These are phyloP conservation scores for Tulasnella calospora DNA, from an alignment of 768 basidiomycete genomes.

Conservation along the genomic window DNA sequence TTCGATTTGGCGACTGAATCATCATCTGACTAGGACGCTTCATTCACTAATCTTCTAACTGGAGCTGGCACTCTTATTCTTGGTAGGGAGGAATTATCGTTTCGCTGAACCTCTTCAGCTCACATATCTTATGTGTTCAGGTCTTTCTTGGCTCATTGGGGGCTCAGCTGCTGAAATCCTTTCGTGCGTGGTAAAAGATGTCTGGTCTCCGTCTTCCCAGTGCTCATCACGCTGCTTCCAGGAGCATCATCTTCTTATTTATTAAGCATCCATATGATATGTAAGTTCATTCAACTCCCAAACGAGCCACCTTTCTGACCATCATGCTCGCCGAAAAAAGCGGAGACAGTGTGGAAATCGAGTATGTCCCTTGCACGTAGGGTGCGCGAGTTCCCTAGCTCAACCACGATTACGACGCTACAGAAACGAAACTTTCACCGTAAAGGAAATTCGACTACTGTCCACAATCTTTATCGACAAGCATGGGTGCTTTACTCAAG, in stretches of 20 bases:
- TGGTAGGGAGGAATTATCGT: slow-evolving; percentile 34
- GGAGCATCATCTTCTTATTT: slow-evolving; percentile 87
- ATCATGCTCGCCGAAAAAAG: slow-evolving; percentile 55
- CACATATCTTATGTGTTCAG: slow-evolving; percentile 35
- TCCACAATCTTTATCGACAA: slow-evolving; percentile 65
- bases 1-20: slow-evolving; percentile 5
- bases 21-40: slow-evolving; percentile 52
- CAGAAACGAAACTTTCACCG: slow-evolving; percentile 56
- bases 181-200: slow-evolving; percentile 11
- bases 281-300: neutral
- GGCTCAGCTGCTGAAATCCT: slow-evolving; percentile 34
- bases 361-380: slow-evolving; percentile 30
- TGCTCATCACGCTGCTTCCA: slow-evolving; percentile 73
- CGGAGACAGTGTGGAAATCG: slow-evolving; percentile 61
- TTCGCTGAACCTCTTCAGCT: neutral
- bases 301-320: neutral
- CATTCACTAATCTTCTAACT: slow-evolving; percentile 67
- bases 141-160: slow-evolving; percentile 84
- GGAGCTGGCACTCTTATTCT: slow-evolving; percentile 64
- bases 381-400: neutral
- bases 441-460: slow-evolving; percentile 82
- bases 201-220: neutral
- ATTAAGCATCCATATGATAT: slow-evolving; percentile 46
- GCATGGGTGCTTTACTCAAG: slow-evolving; percentile 59
- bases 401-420: slow-evolving; percentile 16